Conservation (phyloP, 2,329 filamentous ascomycete genomes). For the Trichoderma koningii region DNA sequence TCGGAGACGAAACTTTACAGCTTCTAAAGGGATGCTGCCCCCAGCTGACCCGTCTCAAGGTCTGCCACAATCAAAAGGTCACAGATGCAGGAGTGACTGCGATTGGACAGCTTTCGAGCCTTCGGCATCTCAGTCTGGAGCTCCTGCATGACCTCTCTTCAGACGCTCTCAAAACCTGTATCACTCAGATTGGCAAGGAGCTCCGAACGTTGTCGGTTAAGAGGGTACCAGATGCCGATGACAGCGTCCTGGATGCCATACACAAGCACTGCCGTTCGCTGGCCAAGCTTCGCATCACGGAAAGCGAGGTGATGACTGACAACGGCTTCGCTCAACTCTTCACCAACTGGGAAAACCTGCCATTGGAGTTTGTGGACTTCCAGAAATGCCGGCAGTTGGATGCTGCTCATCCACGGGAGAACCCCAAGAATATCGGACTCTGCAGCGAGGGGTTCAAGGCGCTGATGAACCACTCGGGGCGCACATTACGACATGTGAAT, state of each 20-base stretch:
- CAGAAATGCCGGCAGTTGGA: conserved; percentile 78
- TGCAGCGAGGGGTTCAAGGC: conserved; percentile 75
- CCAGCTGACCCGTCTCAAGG: conserved; percentile 72
- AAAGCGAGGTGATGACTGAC: conserved; percentile 76
- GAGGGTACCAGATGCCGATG: conserved; percentile 65
- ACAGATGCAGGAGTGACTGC: conserved; percentile 65
- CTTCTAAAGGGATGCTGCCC: conserved; percentile 66
- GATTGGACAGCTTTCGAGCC: conserved; percentile 61
- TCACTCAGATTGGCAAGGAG: conserved; percentile 62
- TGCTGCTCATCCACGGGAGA: conserved; percentile 66
- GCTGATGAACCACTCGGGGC: conserved; percentile 81
- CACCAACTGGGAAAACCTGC: conserved; percentile 71
- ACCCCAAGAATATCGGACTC: conserved; percentile 68
- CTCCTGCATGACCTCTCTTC: conserved; percentile 60
- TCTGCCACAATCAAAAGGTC: conserved; percentile 77
- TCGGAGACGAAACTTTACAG: conserved; percentile 69
- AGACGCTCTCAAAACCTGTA: conserved; percentile 60
- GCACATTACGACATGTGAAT: conserved; percentile 66
- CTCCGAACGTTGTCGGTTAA: conserved; percentile 80
- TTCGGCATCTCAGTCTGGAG: conserved; percentile 76
- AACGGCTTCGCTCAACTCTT: conserved; percentile 73
- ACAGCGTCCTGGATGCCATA: conserved; percentile 69
- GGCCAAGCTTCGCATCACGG: conserved; percentile 76
- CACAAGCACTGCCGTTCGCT: conserved; percentile 69
- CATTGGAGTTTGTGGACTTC: conserved; percentile 71